Percentiles rank a stretch among this genome's conserved stretches.
These are phyloP conservation scores for Phytophthora pinifolia DNA, from an alignment of 352 stramenopile species.

Conservation along the genomic window DNA sequence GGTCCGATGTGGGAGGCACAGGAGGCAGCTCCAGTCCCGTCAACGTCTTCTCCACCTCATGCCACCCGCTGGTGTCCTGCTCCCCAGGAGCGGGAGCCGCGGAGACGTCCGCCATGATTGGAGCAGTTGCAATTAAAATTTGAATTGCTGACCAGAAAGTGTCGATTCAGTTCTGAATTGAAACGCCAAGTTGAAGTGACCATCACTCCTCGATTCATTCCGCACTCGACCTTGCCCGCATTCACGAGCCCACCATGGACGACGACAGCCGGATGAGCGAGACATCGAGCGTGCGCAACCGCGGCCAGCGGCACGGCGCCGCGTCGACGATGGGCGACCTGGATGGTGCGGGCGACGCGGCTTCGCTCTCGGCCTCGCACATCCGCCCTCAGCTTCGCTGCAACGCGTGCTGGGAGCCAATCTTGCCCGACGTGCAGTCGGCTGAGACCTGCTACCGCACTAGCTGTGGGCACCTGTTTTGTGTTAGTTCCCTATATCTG, in stretches of 20 bases:
- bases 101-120: constrained; percentile 15
- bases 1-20: constrained; percentile 72
- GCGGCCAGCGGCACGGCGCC: constrained; percentile 26
- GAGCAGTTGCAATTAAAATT: too few relatives aligned
- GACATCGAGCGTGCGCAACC: constrained; percentile 60
- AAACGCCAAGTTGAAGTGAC: constrained; percentile 46
- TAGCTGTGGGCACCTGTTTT: constrained; percentile 77
- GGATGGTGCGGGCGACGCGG: constrained; percentile 35
- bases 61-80: constrained; percentile 40
- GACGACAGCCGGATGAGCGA: constrained; percentile 75
- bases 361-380: constrained; percentile 16
- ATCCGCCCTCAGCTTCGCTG: constrained; percentile 69
- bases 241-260: constrained; percentile 39
- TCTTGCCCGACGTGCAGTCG: constrained; percentile 59
- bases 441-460: constrained; percentile 82
- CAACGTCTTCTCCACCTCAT: constrained; percentile 58
- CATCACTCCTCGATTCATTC: constrained; percentile 33
- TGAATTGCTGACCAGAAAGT: neutral
- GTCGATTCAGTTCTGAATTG: constrained; percentile 31
- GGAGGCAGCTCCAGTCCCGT: constrained; percentile 52
- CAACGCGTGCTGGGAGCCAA: constrained; percentile 76
- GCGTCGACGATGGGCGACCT: constrained; percentile 43
- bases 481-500: constrained; percentile 1
- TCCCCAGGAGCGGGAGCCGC: neutral
- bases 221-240: constrained; percentile 15